phyloP scores from a whole-genome alignment of 2,329 filamentous ascomycete species.

The Ploettnerulaceae sp. region DNA sequence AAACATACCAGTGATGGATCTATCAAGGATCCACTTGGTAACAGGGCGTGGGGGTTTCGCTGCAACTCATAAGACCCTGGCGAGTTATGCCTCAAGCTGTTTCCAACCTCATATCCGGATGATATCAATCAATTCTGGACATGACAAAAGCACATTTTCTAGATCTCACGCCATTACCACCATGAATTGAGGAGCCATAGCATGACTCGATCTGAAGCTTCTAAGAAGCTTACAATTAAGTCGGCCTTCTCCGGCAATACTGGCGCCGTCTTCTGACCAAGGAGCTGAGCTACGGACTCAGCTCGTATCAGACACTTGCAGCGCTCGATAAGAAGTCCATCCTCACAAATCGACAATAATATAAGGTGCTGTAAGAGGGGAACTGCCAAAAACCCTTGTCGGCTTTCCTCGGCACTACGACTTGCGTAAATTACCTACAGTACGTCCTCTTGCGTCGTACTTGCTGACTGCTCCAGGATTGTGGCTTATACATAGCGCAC shows the following conservation, averaged over 20 bases:
- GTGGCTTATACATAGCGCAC: neutral
- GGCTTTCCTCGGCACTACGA: slow-evolving; percentile 3
- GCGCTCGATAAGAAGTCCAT: neutral
- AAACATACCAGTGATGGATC: slow-evolving; percentile 6
- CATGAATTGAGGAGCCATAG: slow-evolving; percentile 2
- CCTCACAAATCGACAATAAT: slow-evolving; percentile 6
- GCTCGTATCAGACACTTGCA: slow-evolving; percentile 6
- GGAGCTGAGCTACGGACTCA: slow-evolving; percentile 10
- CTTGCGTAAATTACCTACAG: neutral
- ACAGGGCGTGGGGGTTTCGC: slow-evolving; percentile 13
- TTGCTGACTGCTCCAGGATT: slow-evolving; percentile 5
- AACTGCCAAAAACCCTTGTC: neutral
- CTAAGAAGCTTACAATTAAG: slow-evolving; percentile 5
- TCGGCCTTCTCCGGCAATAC: slow-evolving; percentile 11
- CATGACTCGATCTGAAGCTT: slow-evolving; percentile 10
- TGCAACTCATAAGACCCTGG: slow-evolving; percentile 6
- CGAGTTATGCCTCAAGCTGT: slow-evolving; percentile 12
- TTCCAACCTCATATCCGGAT: slow-evolving; percentile 10
- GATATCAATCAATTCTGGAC: slow-evolving; percentile 1
- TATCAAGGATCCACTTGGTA: slow-evolving; percentile 6
- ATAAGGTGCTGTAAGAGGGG: neutral
- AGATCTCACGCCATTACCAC: slow-evolving; percentile 3
- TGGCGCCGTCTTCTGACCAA: slow-evolving; percentile 9
- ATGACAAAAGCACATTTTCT: neutral
- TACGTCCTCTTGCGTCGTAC: neutral